Evolutionary conservation across 192 early-diverging fungal species (phyloP).

Genomic region (Coemansia sp.): DNA sequence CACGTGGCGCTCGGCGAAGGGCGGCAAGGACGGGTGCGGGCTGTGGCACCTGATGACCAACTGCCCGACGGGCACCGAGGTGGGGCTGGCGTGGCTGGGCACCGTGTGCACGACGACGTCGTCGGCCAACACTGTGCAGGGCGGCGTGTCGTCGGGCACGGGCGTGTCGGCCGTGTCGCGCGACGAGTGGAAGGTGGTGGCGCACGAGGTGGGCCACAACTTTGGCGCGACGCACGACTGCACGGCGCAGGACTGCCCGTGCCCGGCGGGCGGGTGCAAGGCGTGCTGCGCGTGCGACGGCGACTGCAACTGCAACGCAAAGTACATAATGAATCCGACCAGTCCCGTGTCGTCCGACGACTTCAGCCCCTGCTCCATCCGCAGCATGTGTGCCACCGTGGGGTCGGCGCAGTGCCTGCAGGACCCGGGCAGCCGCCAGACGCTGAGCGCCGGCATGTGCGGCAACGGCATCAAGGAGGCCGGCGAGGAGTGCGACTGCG

Average conservation of each 20-base stretch:
- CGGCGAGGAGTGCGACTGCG: conserved; percentile 93
- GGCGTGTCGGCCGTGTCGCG: conserved; percentile 82
- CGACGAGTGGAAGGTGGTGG: conserved; percentile 93
- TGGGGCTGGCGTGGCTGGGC: conserved; percentile 88
- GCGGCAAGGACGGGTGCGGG: conserved; percentile 71
- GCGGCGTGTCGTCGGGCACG: conserved; percentile 67
- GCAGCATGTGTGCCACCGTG: conserved; percentile 58
- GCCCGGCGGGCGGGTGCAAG: conserved; percentile 40
- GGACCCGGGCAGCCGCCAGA: conserved; percentile 44
- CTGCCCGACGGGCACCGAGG: conserved; percentile 74
- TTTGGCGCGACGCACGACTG: conserved; percentile 94
- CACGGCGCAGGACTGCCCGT: conserved; percentile 65
- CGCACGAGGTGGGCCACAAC: conserved; percentile 92
- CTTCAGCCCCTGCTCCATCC: conserved; percentile 71
- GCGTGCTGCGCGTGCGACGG: conserved; percentile 75
- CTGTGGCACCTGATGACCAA: conserved; percentile 95
- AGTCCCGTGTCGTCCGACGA: conserved; percentile 63
- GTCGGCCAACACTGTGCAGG: conserved; percentile 54
- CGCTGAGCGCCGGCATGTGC: conserved; percentile 73
- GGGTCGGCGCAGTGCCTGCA: conserved; percentile 37
- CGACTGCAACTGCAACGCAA: conserved; percentile 65
- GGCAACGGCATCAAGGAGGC: conserved; percentile 91
- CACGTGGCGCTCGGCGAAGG: conserved; percentile 75
- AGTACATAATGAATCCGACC: conserved; percentile 78
- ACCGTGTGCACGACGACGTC: conserved; percentile 67